Evolutionary conservation across 331 rosid species (phyloP).

Genomic region (Malus hybrid): DNA sequence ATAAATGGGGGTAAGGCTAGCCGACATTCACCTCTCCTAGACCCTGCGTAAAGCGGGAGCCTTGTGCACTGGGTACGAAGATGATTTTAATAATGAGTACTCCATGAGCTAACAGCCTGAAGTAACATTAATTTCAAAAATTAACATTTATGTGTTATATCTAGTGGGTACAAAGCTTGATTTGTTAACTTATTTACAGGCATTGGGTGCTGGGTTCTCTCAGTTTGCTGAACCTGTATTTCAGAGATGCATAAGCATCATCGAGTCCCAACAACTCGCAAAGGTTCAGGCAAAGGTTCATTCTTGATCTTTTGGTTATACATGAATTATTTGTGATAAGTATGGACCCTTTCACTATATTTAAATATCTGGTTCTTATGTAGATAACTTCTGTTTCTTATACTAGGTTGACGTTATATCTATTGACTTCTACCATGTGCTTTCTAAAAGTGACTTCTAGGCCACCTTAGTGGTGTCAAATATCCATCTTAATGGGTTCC

Average conservation of each 20-base stretch:
- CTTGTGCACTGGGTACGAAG: too few relatives aligned
- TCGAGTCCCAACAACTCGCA: slow-evolving; percentile 83
- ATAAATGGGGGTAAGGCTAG: too few relatives aligned
- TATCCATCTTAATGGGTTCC: not conserved
- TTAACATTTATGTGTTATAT: not conserved
- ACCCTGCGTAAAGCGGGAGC: too few relatives aligned
- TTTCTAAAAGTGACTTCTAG: not conserved
- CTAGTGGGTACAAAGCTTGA: not conserved
- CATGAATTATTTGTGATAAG: not conserved
- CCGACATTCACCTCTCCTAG: too few relatives aligned
- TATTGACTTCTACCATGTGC: not conserved
- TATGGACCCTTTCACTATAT: not conserved
- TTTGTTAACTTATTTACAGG: slow-evolving; percentile 44
- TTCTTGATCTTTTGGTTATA: not conserved
- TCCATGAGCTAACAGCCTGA: not conserved
- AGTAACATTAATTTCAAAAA: not conserved
- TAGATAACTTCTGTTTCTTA: not conserved
- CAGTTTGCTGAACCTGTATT: slow-evolving; percentile 90
- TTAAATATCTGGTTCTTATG: not conserved
- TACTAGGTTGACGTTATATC: not conserved
- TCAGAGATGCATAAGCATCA: slow-evolving; percentile 91
- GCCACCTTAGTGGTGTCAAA: not conserved
- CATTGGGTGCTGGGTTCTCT: slow-evolving; percentile 83
- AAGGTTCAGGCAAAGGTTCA: slow-evolving; percentile 41
- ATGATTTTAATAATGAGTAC: not conserved